Base-by-base conservation (phyloP, 495 filamentous ascomycete genomes). In the Hypoxylon fuscum region DNA sequence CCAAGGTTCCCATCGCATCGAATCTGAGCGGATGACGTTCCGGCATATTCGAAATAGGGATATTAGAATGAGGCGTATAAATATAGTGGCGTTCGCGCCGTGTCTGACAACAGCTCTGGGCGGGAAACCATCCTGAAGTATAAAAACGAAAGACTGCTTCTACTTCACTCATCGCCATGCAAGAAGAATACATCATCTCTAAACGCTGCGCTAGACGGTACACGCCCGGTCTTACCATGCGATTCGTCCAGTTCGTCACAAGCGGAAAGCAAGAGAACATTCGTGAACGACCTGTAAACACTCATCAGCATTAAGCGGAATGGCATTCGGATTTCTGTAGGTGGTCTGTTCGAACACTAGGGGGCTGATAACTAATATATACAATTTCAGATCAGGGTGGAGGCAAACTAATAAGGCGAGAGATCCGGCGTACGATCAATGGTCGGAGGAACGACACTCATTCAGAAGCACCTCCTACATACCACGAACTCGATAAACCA, bases 181-280 rank as follows among this genome's bases (percentile, higher is more conserved):
- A 62, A 57, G 63, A 62, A 37, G 57, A 66, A 14, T 66, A 66
- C 15, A 46, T 66, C 32, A 46, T 66, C 51, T 56, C 55, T 6
- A 66, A 66, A 20, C 62, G 62, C 32, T 60, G 47, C 41, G 35
- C 15, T 25, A 56, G 27, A 45, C 46, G 27, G 22, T 58, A 53
- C 47, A 66, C 57, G 1, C 27, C 45, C 11, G 58, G 53, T 32
- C 18, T 62, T 5, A 49, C 64, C 5, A 68, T 72, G 60, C 69
- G 68, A 43, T 68, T 72, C 29, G 63, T 64, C 38, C 69, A 72
- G 25, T 72, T 72, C 48, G 50, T 68, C 53, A 69, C 45, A 23
- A 69, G 69, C 18, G 69, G 69, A 38, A 72, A 72, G 66, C 69
- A 72, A 50, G 69, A 72, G 21, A 72, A 67, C 34, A 62, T 68